Conservation (phyloP, 1,284 basidiomycete species). For the Pyrrhoderma noxium region DNA sequence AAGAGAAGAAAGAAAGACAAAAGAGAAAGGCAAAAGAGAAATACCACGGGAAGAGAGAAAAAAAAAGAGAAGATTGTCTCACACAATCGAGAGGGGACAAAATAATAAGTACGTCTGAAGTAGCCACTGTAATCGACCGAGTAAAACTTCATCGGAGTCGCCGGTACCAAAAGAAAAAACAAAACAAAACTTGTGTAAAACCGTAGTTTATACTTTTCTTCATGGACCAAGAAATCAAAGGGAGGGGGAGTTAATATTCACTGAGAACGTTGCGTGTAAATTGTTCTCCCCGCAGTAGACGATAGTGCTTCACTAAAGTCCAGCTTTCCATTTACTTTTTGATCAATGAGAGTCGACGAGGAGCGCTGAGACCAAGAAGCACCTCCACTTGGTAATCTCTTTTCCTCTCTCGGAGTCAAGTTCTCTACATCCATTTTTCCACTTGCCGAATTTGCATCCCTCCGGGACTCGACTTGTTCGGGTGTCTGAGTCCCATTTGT, state of each 20-base stretch:
- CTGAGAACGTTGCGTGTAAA: slow-evolving; percentile 14
- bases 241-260: background rate
- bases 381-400: background rate
- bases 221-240: no score
- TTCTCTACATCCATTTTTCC: background rate
- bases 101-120: no score
- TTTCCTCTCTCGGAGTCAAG: background rate
- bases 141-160: no score
- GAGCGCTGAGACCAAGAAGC: background rate
- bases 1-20: no score
- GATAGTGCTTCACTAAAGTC: background rate
- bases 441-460: background rate
- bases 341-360: background rate
- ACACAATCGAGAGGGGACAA: no score
- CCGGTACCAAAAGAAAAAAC: no score
- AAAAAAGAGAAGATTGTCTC: no score
- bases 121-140: no score
- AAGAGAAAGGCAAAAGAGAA: no score
- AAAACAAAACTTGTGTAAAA: no score
- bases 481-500: background rate
- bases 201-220: no score
- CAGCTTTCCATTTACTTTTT: background rate
- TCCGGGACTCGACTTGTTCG: background rate
- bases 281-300: slow-evolving; percentile 15
- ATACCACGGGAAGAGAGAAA: no score